phyloP scores from a whole-genome alignment of 164 flowering plant species.

The Akebia trifoliata region DNA sequence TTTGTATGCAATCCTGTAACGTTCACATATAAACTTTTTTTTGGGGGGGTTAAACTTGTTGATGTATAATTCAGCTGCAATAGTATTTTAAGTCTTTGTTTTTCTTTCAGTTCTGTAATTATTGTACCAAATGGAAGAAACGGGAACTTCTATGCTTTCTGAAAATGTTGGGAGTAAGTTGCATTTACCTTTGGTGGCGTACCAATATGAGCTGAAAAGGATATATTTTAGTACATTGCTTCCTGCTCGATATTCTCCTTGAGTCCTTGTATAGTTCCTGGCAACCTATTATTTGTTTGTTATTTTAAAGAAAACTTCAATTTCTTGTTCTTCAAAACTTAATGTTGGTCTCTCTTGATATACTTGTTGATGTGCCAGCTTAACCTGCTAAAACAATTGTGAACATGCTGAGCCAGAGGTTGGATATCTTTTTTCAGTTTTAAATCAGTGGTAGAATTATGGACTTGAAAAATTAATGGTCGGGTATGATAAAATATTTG shows the following conservation, averaged over 20 bases:
- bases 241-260: background rate
- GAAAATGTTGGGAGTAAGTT: conserved; percentile 19
- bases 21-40: too few species aligned
- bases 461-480: too few species aligned
- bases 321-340: background rate
- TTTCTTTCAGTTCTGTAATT: conserved; percentile 21
- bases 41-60: too few species aligned
- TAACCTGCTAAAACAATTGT: background rate
- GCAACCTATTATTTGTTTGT: background rate
- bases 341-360: too few species aligned
- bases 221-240: conserved; percentile 1
- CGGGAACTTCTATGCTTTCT: conserved; percentile 19
- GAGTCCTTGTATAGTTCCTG: background rate
- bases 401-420: background rate
- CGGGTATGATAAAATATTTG: too few species aligned
- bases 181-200: conserved; percentile 14
- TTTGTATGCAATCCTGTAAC: background rate
- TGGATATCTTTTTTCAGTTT: background rate
- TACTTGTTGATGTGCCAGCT: background rate
- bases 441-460: too few species aligned
- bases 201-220: conserved; percentile 11
- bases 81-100: conserved; percentile 13
- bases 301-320: background rate
- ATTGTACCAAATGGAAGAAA: conserved; percentile 8
- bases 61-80: background rate